Percentiles rank a stretch among this genome's conserved stretches.
phyloP scores from a whole-genome alignment of 1,284 basidiomycete species.

The Marasmius fiardii region DNA sequence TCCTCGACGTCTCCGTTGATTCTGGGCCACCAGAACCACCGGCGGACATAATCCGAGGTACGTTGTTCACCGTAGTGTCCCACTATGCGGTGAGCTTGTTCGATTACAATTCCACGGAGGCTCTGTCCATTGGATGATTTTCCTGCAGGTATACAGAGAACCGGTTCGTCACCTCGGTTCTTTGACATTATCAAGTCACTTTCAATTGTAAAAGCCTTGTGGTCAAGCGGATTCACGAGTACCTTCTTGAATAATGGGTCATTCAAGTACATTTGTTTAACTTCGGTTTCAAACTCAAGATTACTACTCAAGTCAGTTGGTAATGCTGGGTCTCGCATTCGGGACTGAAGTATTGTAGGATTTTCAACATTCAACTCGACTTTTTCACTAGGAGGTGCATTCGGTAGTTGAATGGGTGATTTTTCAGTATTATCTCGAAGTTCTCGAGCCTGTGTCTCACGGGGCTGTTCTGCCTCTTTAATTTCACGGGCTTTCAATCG shows the following conservation, averaged over 20 bases:
- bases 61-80: conserved; percentile 23
- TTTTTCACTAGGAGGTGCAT: background rate
- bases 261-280: no score
- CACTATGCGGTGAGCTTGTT: conserved; percentile 21
- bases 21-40: conserved; percentile 32
- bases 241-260: no score
- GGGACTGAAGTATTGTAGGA: no score
- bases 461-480: no score
- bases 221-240: no score
- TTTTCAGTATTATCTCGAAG: background rate
- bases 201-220: no score
- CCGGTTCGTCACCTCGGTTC: background rate
- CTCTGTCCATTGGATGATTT: background rate
- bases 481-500: conserved; percentile 1
- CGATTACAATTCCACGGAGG: conserved; percentile 19
- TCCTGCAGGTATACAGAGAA: background rate
- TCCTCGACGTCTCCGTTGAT: conserved; percentile 17
- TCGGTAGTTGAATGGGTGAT: background rate
- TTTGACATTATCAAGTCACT: no score
- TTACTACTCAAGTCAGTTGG: no score
- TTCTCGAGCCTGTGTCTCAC: background rate
- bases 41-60: conserved; percentile 23
- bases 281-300: no score
- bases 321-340: no score
- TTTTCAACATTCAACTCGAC: no score